These are phyloP conservation scores for Pogostemon cablin DNA, from an alignment of 257 asterid species.

Conservation along the genomic window DNA sequence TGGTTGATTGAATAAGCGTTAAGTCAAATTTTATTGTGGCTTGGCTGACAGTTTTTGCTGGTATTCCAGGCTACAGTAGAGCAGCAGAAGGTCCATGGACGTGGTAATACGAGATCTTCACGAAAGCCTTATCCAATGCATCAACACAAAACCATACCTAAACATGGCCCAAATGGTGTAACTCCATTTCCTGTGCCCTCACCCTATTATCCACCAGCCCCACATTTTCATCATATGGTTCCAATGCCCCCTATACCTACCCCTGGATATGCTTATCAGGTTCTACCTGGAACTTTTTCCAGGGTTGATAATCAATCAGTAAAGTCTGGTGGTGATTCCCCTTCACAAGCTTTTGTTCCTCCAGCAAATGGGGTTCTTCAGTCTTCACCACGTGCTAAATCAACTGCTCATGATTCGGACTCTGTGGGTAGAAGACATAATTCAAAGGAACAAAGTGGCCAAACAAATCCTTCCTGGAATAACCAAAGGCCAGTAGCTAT, in stretches of 20 bases:
- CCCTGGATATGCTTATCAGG: constrained; percentile 62
- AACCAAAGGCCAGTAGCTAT: constrained; percentile 54
- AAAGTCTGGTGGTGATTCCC: constrained; percentile 49
- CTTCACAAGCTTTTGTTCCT: constrained; percentile 55
- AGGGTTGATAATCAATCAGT: constrained; percentile 50
- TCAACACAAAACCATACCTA: constrained; percentile 62
- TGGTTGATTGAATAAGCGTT: constrained; percentile 11
- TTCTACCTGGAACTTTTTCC: constrained; percentile 50
- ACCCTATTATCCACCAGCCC: constrained; percentile 61
- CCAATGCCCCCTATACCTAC: constrained; percentile 56
- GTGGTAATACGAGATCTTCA: constrained; percentile 53
- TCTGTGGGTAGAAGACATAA: constrained; percentile 57
- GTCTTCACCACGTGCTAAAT: constrained; percentile 48
- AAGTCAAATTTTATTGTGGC: not conserved
- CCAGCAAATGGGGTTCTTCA: constrained; percentile 53
- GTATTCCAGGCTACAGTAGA: constrained; percentile 58
- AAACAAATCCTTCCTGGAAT: constrained; percentile 46
- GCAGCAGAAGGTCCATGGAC: constrained; percentile 64
- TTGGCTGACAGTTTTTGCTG: constrained; percentile 32
- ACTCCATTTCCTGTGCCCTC: constrained; percentile 59
- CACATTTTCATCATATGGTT: constrained; percentile 57
- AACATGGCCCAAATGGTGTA: constrained; percentile 56
- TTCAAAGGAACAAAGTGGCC: constrained; percentile 54
- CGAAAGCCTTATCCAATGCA: constrained; percentile 49
- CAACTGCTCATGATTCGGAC: constrained; percentile 46